These are phyloP conservation scores for Beta lomatogona DNA, from an alignment of 179 eudicot species.

Conservation along the genomic window DNA sequence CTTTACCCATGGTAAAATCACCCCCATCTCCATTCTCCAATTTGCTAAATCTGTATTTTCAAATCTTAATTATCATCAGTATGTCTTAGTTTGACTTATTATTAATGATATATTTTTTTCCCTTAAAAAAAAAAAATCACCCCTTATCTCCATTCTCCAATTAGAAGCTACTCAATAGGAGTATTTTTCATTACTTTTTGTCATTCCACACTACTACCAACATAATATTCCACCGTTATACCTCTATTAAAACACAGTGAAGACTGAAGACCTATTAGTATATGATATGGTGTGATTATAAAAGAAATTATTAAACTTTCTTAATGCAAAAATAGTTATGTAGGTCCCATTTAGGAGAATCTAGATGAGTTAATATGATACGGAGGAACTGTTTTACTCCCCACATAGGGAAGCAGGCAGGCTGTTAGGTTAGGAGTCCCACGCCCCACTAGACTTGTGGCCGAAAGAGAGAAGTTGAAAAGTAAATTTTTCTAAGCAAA, in stretches of 20 bases:
- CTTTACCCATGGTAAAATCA: no score
- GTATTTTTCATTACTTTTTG: no score
- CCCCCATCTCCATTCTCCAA: no score
- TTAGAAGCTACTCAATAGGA: no score
- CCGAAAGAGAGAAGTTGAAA: conserved; percentile 38
- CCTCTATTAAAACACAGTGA: background rate
- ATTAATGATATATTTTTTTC: no score
- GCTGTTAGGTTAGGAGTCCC: conserved; percentile 32
- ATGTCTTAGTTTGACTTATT: no score
- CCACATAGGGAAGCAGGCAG: conserved; percentile 41
- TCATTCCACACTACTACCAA: no score
- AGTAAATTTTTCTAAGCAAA: conserved; percentile 27
- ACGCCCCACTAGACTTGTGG: conserved; percentile 41
- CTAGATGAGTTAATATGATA: conserved; percentile 29
- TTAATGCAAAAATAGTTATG: background rate
- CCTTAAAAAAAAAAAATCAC: no score
- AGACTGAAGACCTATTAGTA: background rate
- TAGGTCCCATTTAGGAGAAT: conserved; percentile 29
- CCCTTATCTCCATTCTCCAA: no score
- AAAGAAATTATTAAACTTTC: background rate
- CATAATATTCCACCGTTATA: no score
- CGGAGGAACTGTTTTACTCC: conserved; percentile 28
- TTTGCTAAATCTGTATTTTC: no score
- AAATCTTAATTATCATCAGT: no score
- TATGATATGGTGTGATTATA: background rate